These are phyloP conservation scores for Fraxinus excelsior DNA, from an alignment of 257 asterid genomes.

Conservation along the genomic window DNA sequence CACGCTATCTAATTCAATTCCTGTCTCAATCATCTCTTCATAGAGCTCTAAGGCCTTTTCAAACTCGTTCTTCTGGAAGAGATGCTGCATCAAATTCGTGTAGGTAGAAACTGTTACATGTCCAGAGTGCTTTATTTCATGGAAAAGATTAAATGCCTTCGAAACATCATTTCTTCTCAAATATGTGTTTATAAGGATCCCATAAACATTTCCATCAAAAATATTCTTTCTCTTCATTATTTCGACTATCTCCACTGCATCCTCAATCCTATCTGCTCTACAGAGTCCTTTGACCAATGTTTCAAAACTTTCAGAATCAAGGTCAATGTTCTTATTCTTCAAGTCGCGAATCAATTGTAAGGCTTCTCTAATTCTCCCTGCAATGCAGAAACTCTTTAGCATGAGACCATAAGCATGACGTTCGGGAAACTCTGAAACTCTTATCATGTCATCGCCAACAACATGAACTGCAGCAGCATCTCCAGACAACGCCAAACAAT, in stretches of 20 bases:
- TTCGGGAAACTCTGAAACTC: conserved; percentile 48
- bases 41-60: conserved; percentile 61
- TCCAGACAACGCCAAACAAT: conserved; percentile 64
- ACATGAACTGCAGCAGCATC: conserved; percentile 45
- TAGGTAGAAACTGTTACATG: conserved; percentile 46
- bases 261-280: conserved; percentile 56
- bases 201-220: conserved; percentile 44
- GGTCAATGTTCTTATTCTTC: conserved; percentile 50
- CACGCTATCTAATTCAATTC: conserved; percentile 57
- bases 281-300: conserved; percentile 80
- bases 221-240: conserved; percentile 63
- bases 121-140: conserved; percentile 53
- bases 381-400: conserved; percentile 71
- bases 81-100: conserved; percentile 67
- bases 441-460: conserved; percentile 59
- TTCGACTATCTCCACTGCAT: conserved; percentile 78
- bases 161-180: conserved; percentile 58
- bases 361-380: conserved; percentile 72
- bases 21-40: conserved; percentile 60
- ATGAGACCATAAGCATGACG: conserved; percentile 41
- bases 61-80: conserved; percentile 58
- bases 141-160: conserved; percentile 57
- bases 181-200: conserved; percentile 48
- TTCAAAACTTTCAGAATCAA: conserved; percentile 47
- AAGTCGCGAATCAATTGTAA: conserved; percentile 67